phyloP scores from a whole-genome alignment of 106 monocot species.

The Phalaenopsis aphrodite region DNA sequence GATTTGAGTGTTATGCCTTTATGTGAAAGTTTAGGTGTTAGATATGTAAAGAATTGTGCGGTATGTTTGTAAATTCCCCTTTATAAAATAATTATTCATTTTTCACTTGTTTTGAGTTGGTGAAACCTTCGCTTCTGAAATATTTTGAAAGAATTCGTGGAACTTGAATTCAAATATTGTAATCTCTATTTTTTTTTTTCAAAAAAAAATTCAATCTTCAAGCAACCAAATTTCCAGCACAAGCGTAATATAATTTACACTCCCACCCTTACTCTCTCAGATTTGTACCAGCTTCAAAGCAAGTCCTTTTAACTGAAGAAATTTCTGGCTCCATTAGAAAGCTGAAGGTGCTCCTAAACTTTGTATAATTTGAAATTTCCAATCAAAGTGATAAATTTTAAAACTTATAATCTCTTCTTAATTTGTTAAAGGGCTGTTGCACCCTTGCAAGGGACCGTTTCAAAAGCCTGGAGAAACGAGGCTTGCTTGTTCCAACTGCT shows the following conservation, averaged over 20 bases:
- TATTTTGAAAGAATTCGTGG: no score
- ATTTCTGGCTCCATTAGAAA: conserved; percentile 92
- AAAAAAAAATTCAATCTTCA: no score
- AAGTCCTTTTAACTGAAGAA: conserved; percentile 91
- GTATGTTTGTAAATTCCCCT: no score
- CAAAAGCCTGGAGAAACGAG: conserved; percentile 70
- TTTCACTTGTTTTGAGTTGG: no score
- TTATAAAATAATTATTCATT: no score
- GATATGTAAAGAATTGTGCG: no score
- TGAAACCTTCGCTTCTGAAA: no score
- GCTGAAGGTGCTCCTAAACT: conserved; percentile 47
- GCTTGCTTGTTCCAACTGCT: conserved; percentile 37
- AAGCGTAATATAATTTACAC: not conserved
- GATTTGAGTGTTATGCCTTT: no score
- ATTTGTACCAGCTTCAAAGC: conserved; percentile 76
- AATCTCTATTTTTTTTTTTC: no score
- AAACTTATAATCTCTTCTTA: not conserved
- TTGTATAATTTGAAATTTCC: not conserved
- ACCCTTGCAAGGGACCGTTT: conserved; percentile 54
- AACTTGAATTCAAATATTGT: no score
- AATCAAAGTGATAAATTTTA: not conserved
- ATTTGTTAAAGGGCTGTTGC: conserved; percentile 39
- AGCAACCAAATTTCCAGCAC: no score
- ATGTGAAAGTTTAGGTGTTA: no score
- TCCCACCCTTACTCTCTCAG: conserved; percentile 16